Percentiles rank a stretch among this genome's conserved stretches.
These are phyloP conservation scores for Glycine latifolia DNA, from an alignment of 306 rosid genomes.

Conservation along the genomic window DNA sequence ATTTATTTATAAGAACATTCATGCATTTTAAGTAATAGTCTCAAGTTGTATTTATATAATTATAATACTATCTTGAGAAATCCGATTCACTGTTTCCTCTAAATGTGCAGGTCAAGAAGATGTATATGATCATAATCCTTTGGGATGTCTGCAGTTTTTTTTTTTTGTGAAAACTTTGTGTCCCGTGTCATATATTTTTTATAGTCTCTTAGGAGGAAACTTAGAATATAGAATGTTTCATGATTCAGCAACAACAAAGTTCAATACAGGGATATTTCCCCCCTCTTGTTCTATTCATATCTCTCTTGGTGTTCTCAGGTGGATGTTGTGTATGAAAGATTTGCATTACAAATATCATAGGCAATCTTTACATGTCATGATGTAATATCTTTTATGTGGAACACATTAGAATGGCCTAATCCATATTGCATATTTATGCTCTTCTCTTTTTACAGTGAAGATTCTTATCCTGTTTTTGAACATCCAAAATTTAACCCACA, in stretches of 20 bases:
- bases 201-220: conserved; percentile 24
- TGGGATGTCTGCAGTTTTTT: conserved; percentile 37
- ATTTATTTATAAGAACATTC: background rate
- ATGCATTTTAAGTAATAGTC: background rate
- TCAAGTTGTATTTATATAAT: background rate
- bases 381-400: too few relatives aligned
- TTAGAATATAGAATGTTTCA: conserved; percentile 13
- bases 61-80: background rate
- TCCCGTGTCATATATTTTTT: conserved; percentile 11
- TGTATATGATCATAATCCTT: conserved; percentile 37
- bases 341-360: conserved; percentile 30
- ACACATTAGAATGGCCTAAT: conserved; percentile 18
- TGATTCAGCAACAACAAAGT: conserved; percentile 20
- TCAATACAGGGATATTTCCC: conserved; percentile 10
- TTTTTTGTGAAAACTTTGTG: background rate
- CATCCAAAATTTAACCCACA: background rate
- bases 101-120: conserved; percentile 52
- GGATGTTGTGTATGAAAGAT: conserved; percentile 17
- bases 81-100: conserved; percentile 36
- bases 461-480: background rate
- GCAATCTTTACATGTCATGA: background rate
- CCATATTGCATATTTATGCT: background rate
- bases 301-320: conserved; percentile 11
- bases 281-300: background rate
- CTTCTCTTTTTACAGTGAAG: background rate